Conservation (phyloP, 257 asterid species). For the Knoxia roxburghii region DNA sequence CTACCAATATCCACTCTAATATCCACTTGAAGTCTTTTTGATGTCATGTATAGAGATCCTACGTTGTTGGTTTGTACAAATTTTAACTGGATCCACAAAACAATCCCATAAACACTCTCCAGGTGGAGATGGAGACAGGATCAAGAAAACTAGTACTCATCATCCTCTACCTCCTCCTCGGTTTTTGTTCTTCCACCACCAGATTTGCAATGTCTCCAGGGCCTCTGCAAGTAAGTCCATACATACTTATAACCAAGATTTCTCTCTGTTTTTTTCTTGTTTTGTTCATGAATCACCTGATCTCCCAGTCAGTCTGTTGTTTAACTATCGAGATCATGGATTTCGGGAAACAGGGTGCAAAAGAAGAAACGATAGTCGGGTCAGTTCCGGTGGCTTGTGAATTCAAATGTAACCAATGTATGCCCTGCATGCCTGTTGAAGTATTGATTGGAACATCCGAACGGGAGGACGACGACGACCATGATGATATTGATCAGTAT, state of each 20-base stretch:
- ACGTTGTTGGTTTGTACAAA: too few relatives aligned
- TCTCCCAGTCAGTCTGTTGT: too few relatives aligned
- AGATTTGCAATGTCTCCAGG: background rate
- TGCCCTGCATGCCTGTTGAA: constrained; percentile 6
- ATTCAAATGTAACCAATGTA: constrained; percentile 8
- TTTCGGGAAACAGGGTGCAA: background rate
- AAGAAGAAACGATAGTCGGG: background rate
- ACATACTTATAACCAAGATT: too few relatives aligned
- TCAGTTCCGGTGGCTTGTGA: background rate
- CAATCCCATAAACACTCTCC: too few relatives aligned
- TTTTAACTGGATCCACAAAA: too few relatives aligned
- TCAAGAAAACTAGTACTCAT: background rate
- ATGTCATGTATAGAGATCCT: too few relatives aligned
- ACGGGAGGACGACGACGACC: background rate
- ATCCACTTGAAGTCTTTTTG: too few relatives aligned
- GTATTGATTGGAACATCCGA: constrained; percentile 5
- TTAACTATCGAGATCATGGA: background rate
- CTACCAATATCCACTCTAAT: too few relatives aligned
- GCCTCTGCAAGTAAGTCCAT: constrained; percentile 7
- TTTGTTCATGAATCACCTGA: too few relatives aligned
- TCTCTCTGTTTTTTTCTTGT: too few relatives aligned
- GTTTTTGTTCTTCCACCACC: background rate
- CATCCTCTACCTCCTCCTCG: background rate
- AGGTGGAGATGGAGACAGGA: background rate
- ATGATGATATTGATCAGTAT: constrained; percentile 1